phyloP scores from a whole-genome alignment of 2,329 filamentous ascomycete genomes.

The Aspergillus sp. region DNA sequence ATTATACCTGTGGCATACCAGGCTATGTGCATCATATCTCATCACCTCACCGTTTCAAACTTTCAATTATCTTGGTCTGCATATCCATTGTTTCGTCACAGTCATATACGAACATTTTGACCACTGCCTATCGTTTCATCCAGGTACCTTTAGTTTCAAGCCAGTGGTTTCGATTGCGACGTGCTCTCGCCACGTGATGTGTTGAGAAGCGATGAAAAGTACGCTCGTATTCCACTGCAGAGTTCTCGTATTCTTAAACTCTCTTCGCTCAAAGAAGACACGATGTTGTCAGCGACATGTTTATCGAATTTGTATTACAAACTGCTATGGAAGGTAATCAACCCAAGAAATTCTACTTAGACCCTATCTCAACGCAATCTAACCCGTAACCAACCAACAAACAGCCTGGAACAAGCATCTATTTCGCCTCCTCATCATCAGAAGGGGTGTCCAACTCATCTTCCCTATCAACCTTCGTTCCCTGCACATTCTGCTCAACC shows the following conservation, averaged over 20 bases:
- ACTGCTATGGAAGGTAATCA: too few species aligned
- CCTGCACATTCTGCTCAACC: slow-evolving; percentile 74
- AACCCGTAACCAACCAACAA: too few species aligned
- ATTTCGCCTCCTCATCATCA: slow-evolving; percentile 19
- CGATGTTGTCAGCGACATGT: too few species aligned
- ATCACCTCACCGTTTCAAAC: not conserved
- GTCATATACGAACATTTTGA: not conserved
- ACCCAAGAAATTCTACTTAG: too few species aligned
- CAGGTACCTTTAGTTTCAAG: not conserved
- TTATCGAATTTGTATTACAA: too few species aligned
- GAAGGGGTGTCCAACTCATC: slow-evolving; percentile 64
- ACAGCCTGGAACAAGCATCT: not conserved
- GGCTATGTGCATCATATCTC: not conserved
- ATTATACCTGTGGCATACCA: not conserved
- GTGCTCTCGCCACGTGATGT: too few species aligned
- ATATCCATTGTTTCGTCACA: not conserved
- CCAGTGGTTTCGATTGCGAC: too few species aligned
- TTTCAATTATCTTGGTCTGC: not conserved
- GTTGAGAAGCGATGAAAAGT: too few species aligned
- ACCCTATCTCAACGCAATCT: too few species aligned
- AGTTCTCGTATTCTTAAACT: too few species aligned
- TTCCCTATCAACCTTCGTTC: slow-evolving; percentile 67
- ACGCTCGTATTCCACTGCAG: too few species aligned
- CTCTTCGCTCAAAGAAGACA: too few species aligned
- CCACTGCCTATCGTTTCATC: not conserved